Evolutionary conservation across 331 rosid species (phyloP), one percentile per base, ranked within the genome.

Genomic region (Ulmus americana): DNA sequence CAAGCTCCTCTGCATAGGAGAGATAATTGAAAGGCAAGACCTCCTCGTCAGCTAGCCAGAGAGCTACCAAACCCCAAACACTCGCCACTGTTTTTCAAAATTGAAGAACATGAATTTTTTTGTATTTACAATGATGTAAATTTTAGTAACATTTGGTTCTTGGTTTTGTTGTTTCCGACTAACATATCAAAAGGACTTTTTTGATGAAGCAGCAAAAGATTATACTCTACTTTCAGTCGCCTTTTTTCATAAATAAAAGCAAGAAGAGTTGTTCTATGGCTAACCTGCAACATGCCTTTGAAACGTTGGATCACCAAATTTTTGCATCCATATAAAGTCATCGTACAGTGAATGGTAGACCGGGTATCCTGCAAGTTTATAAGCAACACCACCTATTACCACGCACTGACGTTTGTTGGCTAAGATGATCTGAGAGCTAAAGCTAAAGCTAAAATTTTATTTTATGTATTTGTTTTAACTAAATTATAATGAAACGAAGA

Each of bases 201-300:
- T 15, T 11, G 18, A 6, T 5, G 38, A 13, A 18, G 20, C n/a
- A 35, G 12, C 13, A 9, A 50, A 55, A 22, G 42, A 55, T 67
- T 1, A 22, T 54, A 28, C 14, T 7, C 20, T 55, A 35, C 7
- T 45, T 67, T 49, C 35, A 35, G 14, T 45, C 35, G 16, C 64
- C 5, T 43, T 28, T 38, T 39, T 56, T 14, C 14, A 8, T 42
- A 38, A 43, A 15, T 45, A 47, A 45, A 47, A 35, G 45, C 28
- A 40, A 6, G 45, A 40, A 6, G 45, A 12, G 52, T n/a, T 8
- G 52, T 13, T 22, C 14, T 35, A 61, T 57, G 22, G 63, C 72
- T 49, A 55, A 89, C 95, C 96, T 89, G 96, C 86, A 71, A 79
- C 89, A 75, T 89, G 91, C 51, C 89, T 86, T 13, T 72, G 89